Conservation (phyloP, 1,284 basidiomycete species). For the Dichomitus squalens region DNA sequence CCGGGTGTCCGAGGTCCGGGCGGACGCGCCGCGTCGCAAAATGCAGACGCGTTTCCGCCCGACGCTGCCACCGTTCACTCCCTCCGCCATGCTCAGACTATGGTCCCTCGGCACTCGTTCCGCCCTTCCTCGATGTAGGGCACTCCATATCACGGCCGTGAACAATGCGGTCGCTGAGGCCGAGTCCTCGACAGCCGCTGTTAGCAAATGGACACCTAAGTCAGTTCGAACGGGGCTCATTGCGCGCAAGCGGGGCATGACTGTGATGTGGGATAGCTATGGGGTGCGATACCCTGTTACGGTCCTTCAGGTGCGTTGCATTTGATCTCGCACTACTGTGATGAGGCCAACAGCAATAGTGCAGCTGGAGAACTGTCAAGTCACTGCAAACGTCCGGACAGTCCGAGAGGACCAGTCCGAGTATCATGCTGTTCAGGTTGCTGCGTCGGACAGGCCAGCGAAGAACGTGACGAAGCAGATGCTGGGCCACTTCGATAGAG, state of each 20-base stretch:
- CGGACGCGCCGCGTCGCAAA: constrained; percentile 19
- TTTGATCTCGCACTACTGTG: too few species aligned
- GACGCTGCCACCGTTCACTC: constrained; percentile 7
- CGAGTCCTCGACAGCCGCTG: constrained; percentile 30
- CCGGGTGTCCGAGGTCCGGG: constrained; percentile 20
- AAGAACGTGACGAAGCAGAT: constrained; percentile 76
- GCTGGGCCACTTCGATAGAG: constrained; percentile 87
- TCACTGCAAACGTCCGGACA: constrained; percentile 74
- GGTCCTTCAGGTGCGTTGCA: constrained; percentile 80
- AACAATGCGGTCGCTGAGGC: constrained; percentile 37
- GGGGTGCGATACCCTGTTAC: constrained; percentile 91
- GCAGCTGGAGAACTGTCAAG: constrained; percentile 84
- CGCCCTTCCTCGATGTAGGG: constrained; percentile 38
- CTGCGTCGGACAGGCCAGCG: constrained; percentile 68
- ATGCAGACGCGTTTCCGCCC: constrained; percentile 20
- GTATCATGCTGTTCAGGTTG: constrained; percentile 88
- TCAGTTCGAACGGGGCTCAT: constrained; percentile 94
- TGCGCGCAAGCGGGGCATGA: constrained; percentile 96
- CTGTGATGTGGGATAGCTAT: constrained; percentile 88
- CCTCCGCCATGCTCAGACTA: constrained; percentile 50
- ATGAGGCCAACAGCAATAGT: background rate
- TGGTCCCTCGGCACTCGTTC: constrained; percentile 46
- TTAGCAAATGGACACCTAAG: constrained; percentile 79
- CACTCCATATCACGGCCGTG: constrained; percentile 41
- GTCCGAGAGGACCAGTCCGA: constrained; percentile 65